These are phyloP conservation scores for Pseudovirgaria hyperparasitica DNA, from an alignment of 2,329 filamentous ascomycete species.

Conservation along the genomic window DNA sequence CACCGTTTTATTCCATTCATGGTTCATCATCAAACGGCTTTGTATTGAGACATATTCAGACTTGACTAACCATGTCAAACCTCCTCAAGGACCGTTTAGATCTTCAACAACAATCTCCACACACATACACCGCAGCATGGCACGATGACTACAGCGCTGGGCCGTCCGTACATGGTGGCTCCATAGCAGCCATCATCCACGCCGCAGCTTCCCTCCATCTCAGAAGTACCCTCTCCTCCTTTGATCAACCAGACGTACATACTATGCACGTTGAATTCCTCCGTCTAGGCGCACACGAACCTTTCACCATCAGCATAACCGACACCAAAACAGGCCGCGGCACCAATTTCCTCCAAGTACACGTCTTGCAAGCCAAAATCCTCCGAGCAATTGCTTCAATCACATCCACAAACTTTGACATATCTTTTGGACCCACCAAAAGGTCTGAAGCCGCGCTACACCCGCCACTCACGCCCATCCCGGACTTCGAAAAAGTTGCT, in stretches of 20 bases:
- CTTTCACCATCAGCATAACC: slow-evolving; percentile 1
- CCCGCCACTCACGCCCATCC: slow-evolving; percentile 1
- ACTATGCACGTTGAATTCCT: slow-evolving; percentile 4
- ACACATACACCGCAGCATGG: slow-evolving; percentile 3
- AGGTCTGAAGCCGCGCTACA: slow-evolving; percentile 1
- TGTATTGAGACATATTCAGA: neutral
- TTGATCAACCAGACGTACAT: slow-evolving; percentile 2
- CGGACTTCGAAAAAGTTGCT: slow-evolving; percentile 2
- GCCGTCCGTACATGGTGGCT: slow-evolving; percentile 2
- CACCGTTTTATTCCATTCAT: too few species aligned
- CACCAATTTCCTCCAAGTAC: slow-evolving; percentile 3
- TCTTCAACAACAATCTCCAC: slow-evolving; percentile 2
- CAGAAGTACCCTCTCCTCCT: slow-evolving; percentile 3
- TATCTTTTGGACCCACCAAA: slow-evolving; percentile 1
- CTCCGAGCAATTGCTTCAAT: slow-evolving; percentile 1
- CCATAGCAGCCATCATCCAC: slow-evolving; percentile 2
- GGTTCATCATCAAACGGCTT: too few species aligned
- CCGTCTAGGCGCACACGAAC: slow-evolving; percentile 1
- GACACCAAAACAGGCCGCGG: slow-evolving; percentile 3
- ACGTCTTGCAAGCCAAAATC: slow-evolving; percentile 2
- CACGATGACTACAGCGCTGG: slow-evolving; percentile 2
- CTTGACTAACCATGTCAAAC: slow-evolving; percentile 1
- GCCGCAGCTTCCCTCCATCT: slow-evolving; percentile 2
- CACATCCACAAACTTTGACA: slow-evolving; percentile 4
- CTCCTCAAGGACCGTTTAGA: slow-evolving; percentile 2